Base-by-base conservation (phyloP, 2,329 filamentous ascomycete genomes). In the Aurifilum marmelostoma region DNA sequence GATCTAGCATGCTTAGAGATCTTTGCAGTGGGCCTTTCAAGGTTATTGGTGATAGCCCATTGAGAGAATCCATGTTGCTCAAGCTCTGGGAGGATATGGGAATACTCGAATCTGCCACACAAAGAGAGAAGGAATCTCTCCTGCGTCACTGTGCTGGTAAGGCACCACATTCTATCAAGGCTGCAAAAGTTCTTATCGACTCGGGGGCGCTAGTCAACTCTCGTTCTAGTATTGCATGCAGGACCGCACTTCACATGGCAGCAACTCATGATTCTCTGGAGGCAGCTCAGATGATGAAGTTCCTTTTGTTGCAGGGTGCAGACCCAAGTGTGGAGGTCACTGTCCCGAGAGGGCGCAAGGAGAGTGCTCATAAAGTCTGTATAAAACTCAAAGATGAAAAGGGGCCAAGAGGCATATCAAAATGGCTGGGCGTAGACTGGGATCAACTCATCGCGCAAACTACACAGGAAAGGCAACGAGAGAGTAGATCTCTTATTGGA, bases 111-210 rank as follows among this genome's bases (percentile, higher is more conserved):
- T n/a, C 14, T 16, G 2, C 18, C 14, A 43, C 41, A 43, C 41
- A 18, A 24, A 11, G 4, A 2, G 3, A 50, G 21, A 50, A 12
- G n/a, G 47, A 9, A 12, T 18, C 1, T 18, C 41, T 50, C 11
- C 50, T 52, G 16, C 4, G 2, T 5, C 1, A 0, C 0, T 52
- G 50, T 27, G 50, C n/a, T 24, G n/a, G 4, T 5, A 1, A 5
- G 2, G n/a, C 50, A 27, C 50, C 24, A 14, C 50, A 54, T 27
- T 27, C 11, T 11, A 27, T 54, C n/a, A 16, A 27, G 1, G 4
- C 27, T 0, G 50, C 50, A 12, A 52, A 52, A 4, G 3, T 0
- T 27, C 2, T 16, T 6, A 54, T 54, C n/a, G 11, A 14, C 50
- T 12, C 11, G 9, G 50, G 24, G 3, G 3, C 50, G 2, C 0